These are phyloP conservation scores for Penicillium samsonianum DNA, from an alignment of 495 filamentous ascomycete species.

Conservation along the genomic window DNA sequence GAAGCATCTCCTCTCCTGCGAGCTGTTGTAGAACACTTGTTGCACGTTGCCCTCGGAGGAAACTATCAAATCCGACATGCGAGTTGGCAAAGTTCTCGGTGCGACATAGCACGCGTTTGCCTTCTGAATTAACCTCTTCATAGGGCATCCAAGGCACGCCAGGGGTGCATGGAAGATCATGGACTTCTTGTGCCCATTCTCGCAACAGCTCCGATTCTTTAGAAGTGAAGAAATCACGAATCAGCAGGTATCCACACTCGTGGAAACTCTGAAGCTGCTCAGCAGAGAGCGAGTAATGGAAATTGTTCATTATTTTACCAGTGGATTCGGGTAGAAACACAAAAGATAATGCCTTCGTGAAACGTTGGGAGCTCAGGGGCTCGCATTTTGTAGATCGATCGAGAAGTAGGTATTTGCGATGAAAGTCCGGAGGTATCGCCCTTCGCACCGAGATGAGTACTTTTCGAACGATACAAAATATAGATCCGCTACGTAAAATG, in stretches of 20 bases:
- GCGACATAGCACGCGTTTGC: constrained; percentile 45
- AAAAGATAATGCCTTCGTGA: not conserved
- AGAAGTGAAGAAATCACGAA: constrained; percentile 33
- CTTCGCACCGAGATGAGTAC: constrained; percentile 15
- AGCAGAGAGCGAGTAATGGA: constrained; percentile 24
- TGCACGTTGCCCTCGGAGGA: constrained; percentile 42
- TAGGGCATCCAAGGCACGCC: constrained; percentile 50
- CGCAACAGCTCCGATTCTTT: constrained; percentile 34
- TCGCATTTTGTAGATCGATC: constrained; percentile 15
- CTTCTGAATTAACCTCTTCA: constrained; percentile 45
- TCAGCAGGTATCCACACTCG: constrained; percentile 41
- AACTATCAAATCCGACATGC: constrained; percentile 40
- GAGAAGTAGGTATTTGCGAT: not conserved
- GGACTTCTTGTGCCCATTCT: constrained; percentile 46
- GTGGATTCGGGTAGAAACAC: not conserved
- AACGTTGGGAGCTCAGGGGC: not conserved
- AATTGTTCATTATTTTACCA: constrained; percentile 25
- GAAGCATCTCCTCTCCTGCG: constrained; percentile 45
- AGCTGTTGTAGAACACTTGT: constrained; percentile 38
- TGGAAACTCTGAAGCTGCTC: constrained; percentile 41
- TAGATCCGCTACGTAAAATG: not conserved
- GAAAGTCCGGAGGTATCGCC: not conserved
- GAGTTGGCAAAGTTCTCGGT: constrained; percentile 52
- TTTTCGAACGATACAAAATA: not conserved
- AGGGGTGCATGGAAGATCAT: constrained; percentile 39